phyloP scores from a whole-genome alignment of 2,329 filamentous ascomycete species.

The Penicillium sp. region DNA sequence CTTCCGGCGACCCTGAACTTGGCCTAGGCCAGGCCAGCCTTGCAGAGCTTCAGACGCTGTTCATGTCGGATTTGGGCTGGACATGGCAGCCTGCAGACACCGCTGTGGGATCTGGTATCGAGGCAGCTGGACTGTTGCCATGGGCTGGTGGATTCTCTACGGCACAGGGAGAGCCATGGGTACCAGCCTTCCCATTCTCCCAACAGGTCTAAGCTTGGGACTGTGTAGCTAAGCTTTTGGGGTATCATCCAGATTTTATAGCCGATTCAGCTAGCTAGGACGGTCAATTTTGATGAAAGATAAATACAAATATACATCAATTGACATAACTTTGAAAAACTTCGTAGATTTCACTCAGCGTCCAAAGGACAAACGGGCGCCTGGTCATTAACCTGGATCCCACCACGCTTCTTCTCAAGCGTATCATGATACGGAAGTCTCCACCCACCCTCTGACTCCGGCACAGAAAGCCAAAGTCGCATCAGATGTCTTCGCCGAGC shows the following conservation, averaged over 20 bases:
- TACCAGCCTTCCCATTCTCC: constrained; percentile 25
- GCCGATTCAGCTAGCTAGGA: neutral
- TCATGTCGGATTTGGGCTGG: constrained; percentile 30
- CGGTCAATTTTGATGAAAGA: no score
- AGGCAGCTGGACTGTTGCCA: constrained; percentile 21
- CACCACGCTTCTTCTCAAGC: constrained; percentile 31
- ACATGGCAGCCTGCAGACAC: constrained; percentile 28
- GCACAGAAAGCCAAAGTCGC: constrained; percentile 30
- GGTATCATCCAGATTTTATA: neutral
- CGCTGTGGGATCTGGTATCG: constrained; percentile 26
- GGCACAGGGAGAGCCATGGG: constrained; percentile 22
- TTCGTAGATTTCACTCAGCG: constrained; percentile 19
- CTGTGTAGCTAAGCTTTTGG: no score
- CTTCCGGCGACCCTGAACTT: neutral
- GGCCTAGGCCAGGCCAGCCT: constrained; percentile 15
- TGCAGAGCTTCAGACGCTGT: constrained; percentile 24
- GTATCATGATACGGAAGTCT: constrained; percentile 29
- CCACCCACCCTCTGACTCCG: constrained; percentile 32
- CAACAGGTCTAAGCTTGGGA: constrained; percentile 15
- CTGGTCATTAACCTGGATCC: constrained; percentile 31
- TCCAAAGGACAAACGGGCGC: constrained; percentile 30
- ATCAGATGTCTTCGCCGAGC: constrained; percentile 30
- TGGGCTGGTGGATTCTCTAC: constrained; percentile 25
- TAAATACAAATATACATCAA: no score
- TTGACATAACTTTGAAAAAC: no score